phyloP scores from a whole-genome alignment of 164 flowering plant species.

The Malania oleifera region DNA sequence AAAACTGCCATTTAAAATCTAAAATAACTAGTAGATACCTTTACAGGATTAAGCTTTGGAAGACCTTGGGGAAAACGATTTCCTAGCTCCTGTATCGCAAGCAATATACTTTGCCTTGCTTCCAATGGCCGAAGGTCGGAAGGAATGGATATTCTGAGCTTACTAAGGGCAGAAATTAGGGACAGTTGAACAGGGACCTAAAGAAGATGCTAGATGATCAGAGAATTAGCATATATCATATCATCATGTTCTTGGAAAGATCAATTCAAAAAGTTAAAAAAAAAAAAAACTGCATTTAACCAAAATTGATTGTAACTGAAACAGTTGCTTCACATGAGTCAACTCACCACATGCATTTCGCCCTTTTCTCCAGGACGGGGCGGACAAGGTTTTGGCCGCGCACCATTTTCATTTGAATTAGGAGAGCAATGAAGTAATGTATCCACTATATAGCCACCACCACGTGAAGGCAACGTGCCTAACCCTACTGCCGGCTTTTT shows the following conservation, averaged over 20 bases:
- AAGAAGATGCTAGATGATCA: conserved; percentile 10
- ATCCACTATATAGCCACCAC: conserved; percentile 85
- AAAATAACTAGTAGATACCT: conserved; percentile 34
- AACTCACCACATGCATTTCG: conserved; percentile 99
- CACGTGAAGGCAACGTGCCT: conserved; percentile 49
- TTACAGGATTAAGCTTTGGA: conserved; percentile 93
- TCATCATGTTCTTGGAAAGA: not conserved
- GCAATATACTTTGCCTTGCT: conserved; percentile 77
- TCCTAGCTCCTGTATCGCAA: conserved; percentile 76
- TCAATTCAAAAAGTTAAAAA: conserved; percentile 1
- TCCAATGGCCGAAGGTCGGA: conserved; percentile 88
- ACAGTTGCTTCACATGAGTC: conserved; percentile 20
- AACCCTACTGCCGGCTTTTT: conserved; percentile 56
- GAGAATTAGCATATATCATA: not conserved
- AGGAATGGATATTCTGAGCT: conserved; percentile 69
- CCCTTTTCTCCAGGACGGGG: conserved; percentile 93
- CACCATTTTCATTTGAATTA: conserved; percentile 69
- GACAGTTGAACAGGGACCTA: conserved; percentile 96
- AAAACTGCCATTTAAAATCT: not conserved
- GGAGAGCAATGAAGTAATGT: conserved; percentile 89
- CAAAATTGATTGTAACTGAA: not conserved
- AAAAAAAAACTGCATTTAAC: conserved; percentile 1
- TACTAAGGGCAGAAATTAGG: conserved; percentile 79
- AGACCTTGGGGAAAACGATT: conserved; percentile 81
- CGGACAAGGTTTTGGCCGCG: conserved; percentile 88